Evolutionary conservation across 2,329 filamentous ascomycete genomes (phyloP).

Genomic region (Hypoxylon sp.): DNA sequence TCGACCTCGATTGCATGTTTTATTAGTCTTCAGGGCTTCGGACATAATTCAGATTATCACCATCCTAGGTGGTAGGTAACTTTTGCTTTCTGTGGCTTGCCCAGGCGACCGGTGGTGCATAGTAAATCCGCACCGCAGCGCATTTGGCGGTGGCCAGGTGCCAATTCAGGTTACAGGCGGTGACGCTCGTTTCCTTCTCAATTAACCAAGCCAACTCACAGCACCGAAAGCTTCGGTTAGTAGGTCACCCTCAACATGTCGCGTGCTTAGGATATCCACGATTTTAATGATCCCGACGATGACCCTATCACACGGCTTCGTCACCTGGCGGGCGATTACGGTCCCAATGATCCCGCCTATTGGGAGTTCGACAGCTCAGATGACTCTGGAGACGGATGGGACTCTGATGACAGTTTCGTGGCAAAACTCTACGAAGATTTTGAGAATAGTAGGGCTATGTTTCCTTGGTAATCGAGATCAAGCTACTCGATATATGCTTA

Average conservation of each 20-base stretch:
- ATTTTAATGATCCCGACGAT: conserved; percentile 33
- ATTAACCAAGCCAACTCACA: not conserved
- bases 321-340: conserved; percentile 30
- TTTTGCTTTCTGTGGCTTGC: conserved; percentile 9
- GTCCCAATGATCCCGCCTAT: conserved; percentile 25
- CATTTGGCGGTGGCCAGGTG: not conserved
- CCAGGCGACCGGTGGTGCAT: not conserved
- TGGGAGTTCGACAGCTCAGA: not conserved
- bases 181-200: not conserved
- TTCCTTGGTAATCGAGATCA: too few species aligned
- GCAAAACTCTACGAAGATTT: not conserved
- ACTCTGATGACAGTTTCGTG: conserved; percentile 17
- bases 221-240: not conserved
- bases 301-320: conserved; percentile 28
- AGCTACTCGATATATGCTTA: not conserved
- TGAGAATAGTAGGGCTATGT: conserved; percentile 2
- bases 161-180: not conserved
- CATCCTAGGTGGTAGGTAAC: not conserved
- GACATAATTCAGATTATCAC: not conserved
- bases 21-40: not conserved
- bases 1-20: not conserved
- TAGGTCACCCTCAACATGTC: not conserved
- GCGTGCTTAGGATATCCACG: conserved; percentile 21
- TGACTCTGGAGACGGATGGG: not conserved
- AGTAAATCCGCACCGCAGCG: conserved; percentile 6